Conservation (phyloP, 768 basidiomycete genomes). For the Naganishia antarctica region DNA sequence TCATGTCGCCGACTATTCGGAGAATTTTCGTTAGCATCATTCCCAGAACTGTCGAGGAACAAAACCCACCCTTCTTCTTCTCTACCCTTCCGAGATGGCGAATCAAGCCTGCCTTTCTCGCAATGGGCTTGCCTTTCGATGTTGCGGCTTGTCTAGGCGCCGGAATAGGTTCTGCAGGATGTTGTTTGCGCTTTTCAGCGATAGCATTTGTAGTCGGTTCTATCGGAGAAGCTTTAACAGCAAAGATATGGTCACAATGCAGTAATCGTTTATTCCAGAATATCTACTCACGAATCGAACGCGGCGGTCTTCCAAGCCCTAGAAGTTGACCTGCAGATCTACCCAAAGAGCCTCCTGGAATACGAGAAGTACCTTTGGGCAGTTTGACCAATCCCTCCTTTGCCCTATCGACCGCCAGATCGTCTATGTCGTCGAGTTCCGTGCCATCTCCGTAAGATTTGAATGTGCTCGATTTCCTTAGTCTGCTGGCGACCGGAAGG, state of each 20-base stretch:
- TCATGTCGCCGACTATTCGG: conserved; percentile 80
- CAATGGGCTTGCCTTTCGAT: conserved; percentile 1
- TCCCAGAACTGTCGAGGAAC: neutral
- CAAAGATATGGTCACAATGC: too few species aligned
- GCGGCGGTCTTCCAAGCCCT: conserved; percentile 5
- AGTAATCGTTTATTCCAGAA: too few species aligned
- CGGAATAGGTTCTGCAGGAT: neutral
- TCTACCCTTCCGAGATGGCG: conserved; percentile 43
- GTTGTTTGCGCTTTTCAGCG: conserved; percentile 29
- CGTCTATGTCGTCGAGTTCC: conserved; percentile 81
- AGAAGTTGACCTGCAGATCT: conserved; percentile 5
- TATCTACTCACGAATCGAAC: conserved; percentile 8
- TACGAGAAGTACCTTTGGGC: neutral
- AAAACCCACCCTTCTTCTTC: conserved; percentile 47
- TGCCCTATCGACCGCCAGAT: conserved; percentile 46
- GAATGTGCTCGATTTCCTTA: conserved; percentile 31
- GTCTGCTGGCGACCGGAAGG: conserved; percentile 19
- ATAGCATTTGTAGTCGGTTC: neutral
- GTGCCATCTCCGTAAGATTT: conserved; percentile 59
- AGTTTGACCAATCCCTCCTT: conserved; percentile 21
- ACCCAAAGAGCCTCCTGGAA: neutral
- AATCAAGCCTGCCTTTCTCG: conserved; percentile 33
- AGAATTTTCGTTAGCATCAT: neutral
- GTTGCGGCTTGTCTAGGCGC: conserved; percentile 14
- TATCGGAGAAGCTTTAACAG: neutral